A percentile compares a stretch with the other conserved stretches of the same genome.
Evolutionary conservation across 768 basidiomycete genomes (phyloP).

Genomic region (Trametes gibbosa): DNA sequence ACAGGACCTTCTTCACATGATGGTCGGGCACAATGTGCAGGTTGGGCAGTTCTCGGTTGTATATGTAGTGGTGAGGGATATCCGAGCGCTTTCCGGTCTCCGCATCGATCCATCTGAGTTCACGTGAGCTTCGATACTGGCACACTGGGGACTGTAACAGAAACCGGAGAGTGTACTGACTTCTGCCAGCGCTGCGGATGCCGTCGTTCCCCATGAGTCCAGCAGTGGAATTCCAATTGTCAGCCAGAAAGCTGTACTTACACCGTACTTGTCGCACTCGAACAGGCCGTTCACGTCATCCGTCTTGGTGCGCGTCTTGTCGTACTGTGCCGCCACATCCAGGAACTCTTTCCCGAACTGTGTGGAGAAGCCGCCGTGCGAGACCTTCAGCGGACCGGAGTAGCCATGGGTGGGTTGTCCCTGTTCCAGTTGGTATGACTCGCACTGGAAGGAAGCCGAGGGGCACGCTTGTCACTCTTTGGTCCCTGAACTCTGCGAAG

Average conservation of each 20-base stretch:
- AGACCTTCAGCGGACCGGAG: conserved; percentile 42
- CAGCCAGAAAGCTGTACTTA: conserved; percentile 4
- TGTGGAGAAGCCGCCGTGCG: conserved; percentile 24
- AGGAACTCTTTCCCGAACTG: conserved; percentile 29
- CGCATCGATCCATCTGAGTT: conserved; percentile 50
- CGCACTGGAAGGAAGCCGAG: conserved; percentile 27
- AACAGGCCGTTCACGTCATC: conserved; percentile 27
- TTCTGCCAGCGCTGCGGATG: conserved; percentile 50
- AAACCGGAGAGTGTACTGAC: conserved; percentile 30
- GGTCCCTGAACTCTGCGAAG: conserved; percentile 21
- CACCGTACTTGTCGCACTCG: conserved; percentile 27
- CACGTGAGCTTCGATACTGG: background rate
- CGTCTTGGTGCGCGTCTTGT: conserved; percentile 17
- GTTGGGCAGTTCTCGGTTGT: conserved; percentile 26
- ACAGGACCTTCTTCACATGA: conserved; percentile 37
- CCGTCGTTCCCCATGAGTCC: background rate
- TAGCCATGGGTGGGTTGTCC: conserved; percentile 42
- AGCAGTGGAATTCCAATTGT: background rate
- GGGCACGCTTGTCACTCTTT: background rate
- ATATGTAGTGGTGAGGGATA: conserved; percentile 43
- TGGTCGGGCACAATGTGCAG: conserved; percentile 33
- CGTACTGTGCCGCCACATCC: conserved; percentile 24
- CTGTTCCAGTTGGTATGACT: conserved; percentile 35
- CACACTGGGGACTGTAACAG: background rate
- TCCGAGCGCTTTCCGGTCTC: conserved; percentile 59